Base-by-base conservation (phyloP, 257 asterid species). In the Perilla frutescens region DNA sequence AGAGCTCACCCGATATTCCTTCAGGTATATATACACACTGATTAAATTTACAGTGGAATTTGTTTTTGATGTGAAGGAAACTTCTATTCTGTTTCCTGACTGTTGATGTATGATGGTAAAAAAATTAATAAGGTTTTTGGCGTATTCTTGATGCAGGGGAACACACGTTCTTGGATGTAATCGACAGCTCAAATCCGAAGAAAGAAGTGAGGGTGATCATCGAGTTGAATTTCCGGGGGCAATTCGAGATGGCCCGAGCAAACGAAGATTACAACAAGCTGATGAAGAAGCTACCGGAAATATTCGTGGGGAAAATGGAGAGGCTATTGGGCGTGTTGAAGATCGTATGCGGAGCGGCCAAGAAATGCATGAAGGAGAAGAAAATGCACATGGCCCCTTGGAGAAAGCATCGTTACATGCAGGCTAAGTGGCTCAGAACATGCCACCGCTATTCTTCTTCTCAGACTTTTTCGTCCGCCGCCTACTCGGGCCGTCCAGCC, bases 341-440 rank as follows among this genome's bases (percentile, higher is more conserved):
- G 87, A 86, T 94, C 7, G 49, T 90, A 71, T 89, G 97, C 13
- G 75, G 79, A 0, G 94, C 95, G 0, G 87, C 96, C 2, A 94
- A 94, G 76, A 91, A 86, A 73, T 91, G 96, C 84, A 88, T 90
- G 97, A 88, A 85, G 85, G 96, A 88, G 78, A 91, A 85, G 65
- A 93, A 91, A 67, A 89, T 93, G 88, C 96, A 93, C 76, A 73
- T 93, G 88, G 98, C 89, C 4, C 98, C 97, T 1, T 93, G 98
- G 98, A 85, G 98, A 48, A 91, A 88, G 77, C 94, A 88, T 1
- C 81, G 89, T 2, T 94, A 94, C 84, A 91, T 94, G 98, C 93
- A 94, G 65, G 96, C 97, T 5, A 94, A 94, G 81, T 94, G 98
- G 98, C 82, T 90, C 1, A 81, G 74, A 63, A 81, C 84, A 14